phyloP scores from a whole-genome alignment of 106 monocot species.

The Amphibolis antarctica region DNA sequence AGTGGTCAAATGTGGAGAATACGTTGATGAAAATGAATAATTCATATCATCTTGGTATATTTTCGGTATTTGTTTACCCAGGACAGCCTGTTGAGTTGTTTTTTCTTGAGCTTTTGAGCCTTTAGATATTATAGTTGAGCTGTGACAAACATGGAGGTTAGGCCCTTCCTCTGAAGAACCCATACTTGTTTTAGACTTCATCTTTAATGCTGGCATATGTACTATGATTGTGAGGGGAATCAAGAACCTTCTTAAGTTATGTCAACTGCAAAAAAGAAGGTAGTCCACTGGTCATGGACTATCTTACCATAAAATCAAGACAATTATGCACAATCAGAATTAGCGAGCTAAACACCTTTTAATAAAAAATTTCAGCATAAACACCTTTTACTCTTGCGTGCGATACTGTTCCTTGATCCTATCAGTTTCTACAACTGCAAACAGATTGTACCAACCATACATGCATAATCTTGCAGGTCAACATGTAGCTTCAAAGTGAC shows the following conservation, averaged over 20 bases:
- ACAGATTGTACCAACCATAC: no score
- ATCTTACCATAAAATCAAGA: no score
- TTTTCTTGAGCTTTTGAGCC: not conserved
- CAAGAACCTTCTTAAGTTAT: not conserved
- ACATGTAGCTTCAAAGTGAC: no score
- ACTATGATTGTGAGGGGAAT: not conserved
- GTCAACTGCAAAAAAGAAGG: not conserved
- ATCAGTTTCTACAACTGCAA: no score
- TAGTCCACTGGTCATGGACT: no score
- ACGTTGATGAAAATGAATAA: not conserved
- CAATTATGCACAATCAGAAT: no score
- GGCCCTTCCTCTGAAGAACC: not conserved
- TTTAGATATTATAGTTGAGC: not conserved
- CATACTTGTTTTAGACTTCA: conserved; percentile 1
- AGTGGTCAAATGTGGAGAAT: not conserved
- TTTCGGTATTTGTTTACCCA: not conserved
- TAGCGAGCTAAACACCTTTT: no score
- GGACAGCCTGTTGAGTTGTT: not conserved
- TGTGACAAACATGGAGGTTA: not conserved
- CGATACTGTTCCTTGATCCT: no score
- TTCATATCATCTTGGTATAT: not conserved
- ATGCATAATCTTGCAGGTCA: no score
- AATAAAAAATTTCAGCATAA: no score
- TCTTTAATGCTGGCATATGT: conserved; percentile 2
- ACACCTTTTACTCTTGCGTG: no score